These are phyloP conservation scores for Botrytis fabae DNA, from an alignment of 2,329 filamentous ascomycete genomes.

Conservation along the genomic window DNA sequence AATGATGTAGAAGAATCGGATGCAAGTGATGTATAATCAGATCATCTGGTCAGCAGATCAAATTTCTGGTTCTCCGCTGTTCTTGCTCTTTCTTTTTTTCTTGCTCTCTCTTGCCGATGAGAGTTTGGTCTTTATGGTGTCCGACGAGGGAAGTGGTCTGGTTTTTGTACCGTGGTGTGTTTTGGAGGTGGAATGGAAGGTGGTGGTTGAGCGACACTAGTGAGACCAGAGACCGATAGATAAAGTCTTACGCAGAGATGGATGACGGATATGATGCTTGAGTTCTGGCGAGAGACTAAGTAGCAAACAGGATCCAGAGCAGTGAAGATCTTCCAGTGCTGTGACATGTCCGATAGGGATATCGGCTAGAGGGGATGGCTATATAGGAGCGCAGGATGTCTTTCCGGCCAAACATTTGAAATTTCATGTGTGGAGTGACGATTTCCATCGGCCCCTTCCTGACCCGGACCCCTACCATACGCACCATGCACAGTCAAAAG, in stretches of 20 bases:
- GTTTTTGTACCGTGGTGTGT: neutral
- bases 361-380: neutral
- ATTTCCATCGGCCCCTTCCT: slow-evolving; percentile 9
- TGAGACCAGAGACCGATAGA: neutral
- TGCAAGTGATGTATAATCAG: slow-evolving; percentile 11
- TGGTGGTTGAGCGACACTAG: neutral
- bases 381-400: neutral
- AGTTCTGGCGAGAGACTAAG: neutral
- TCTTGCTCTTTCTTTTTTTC: neutral
- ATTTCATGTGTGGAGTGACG: neutral
- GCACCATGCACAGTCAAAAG: neutral
- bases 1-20: slow-evolving; percentile 15
- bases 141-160: neutral
- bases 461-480: neutral
- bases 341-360: neutral
- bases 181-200: neutral
- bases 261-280: neutral
- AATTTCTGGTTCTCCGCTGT: neutral
- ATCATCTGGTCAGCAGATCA: slow-evolving; percentile 19
- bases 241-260: neutral
- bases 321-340: slow-evolving; percentile 1
- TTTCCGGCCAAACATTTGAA: neutral
- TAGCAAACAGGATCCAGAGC: neutral
- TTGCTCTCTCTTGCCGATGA: no score
- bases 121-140: neutral